Evolutionary conservation across 306 rosid species (phyloP), one percentile per base, ranked within the genome.

Genomic region (Acmispon strigosus): DNA sequence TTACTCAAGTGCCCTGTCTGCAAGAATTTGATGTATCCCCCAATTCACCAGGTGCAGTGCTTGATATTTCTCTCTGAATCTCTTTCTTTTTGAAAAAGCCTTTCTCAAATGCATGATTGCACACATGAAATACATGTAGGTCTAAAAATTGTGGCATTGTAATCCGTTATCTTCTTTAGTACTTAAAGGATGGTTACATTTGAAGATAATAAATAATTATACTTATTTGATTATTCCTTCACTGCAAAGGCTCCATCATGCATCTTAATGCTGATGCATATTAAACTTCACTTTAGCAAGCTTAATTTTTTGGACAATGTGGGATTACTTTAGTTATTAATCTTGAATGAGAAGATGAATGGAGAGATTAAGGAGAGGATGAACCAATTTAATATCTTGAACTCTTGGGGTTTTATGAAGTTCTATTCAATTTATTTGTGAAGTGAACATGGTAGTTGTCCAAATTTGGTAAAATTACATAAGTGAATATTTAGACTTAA

Each of bases 1-100:
- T 82, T 94, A 67, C 97, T 94, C 2, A 88, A 88, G 74, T 94
- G 98, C 78, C 89, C 96, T 29, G 90, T 87, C 61, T 94, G 98
- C 86, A 83, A 81, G 34, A 86, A 79, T 61, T 75, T 89, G 82
- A 94, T 90, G 97, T 90, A 94, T 84, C 98, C 97, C 42, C 98
- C 96, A 56, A 94, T 94, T 72, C 86, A 88, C 84, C 98, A 94
- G 92, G 98, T 90, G 48, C 71, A 52, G 71, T 66, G 20, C 49
- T 71, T 63, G 36, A 80, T 65, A 66, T 63, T 42, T 69, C 34
- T 9, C 14, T 55, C 34, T 14, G n/a, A n/a, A n/a, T n/a, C 3
- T 52, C n/a, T 59, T 22, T 49, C 13, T 32, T 45, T 17, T 24
- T 22, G 36, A 45, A 27, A 34, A 68, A 54, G 11, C 44, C 12